These are phyloP conservation scores for Alternaria ventricosa DNA, from an alignment of 2,329 filamentous ascomycete species.

Conservation along the genomic window DNA sequence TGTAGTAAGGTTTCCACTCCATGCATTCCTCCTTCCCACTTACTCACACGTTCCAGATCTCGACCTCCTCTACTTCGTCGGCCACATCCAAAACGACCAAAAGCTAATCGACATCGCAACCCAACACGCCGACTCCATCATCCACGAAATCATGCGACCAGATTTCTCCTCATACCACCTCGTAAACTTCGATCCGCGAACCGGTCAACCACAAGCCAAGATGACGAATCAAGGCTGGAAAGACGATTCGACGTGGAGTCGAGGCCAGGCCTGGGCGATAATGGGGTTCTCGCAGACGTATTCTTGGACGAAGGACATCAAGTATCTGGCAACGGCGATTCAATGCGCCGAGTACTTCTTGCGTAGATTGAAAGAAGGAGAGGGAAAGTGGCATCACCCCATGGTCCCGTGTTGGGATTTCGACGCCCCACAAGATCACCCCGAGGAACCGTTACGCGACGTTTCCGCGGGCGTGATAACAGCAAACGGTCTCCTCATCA, in stretches of 20 bases:
- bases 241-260: constrained; percentile 55
- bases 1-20: constrained; percentile 36
- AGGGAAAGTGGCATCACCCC: constrained; percentile 33
- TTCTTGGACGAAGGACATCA: constrained; percentile 53
- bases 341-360: constrained; percentile 58
- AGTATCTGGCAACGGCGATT: constrained; percentile 54
- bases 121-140: constrained; percentile 47
- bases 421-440: constrained; percentile 54
- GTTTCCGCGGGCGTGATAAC: constrained; percentile 51
- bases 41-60: constrained; percentile 34
- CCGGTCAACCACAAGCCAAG: constrained; percentile 53
- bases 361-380: constrained; percentile 45
- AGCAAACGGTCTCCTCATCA: constrained; percentile 51
- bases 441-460: constrained; percentile 41
- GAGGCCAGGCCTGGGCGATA: constrained; percentile 60
- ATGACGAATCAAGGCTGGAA: constrained; percentile 58
- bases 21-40: background rate
- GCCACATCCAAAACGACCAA: constrained; percentile 37
- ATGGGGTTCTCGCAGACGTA: constrained; percentile 57
- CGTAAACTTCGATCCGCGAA: constrained; percentile 54
- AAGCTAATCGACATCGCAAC: constrained; percentile 47
- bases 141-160: constrained; percentile 43
- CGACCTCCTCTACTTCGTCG: constrained; percentile 49
- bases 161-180: constrained; percentile 53
- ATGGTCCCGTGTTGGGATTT: constrained; percentile 60